Evolutionary conservation across 352 stramenopile species (phyloP).

Genomic region (Pythium apleroticum): DNA sequence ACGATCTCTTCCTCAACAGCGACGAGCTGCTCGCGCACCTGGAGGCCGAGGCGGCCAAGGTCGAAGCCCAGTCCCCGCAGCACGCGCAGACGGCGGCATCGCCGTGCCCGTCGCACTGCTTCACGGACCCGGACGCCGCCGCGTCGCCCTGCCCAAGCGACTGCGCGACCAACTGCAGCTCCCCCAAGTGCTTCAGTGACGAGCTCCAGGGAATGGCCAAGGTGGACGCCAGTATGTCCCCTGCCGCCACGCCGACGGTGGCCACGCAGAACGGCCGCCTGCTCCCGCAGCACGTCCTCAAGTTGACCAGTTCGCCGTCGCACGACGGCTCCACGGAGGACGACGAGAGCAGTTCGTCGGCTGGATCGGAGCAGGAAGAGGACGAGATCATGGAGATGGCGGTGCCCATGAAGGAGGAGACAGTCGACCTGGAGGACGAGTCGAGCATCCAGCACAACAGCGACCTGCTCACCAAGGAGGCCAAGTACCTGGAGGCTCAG

Average conservation of each 20-base stretch:
- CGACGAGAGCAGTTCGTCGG: too few relatives aligned
- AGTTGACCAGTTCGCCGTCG: conserved; percentile 29
- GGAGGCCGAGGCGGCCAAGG: conserved; percentile 30
- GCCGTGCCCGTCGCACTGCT: conserved; percentile 39
- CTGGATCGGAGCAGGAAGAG: too few relatives aligned
- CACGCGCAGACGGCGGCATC: conserved; percentile 22
- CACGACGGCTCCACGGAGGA: conserved; percentile 38
- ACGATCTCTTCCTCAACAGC: conserved; percentile 51
- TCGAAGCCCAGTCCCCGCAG: conserved; percentile 11
- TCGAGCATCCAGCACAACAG: conserved; percentile 42
- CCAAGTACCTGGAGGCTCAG: conserved; percentile 69
- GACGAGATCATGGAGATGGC: conserved; percentile 28
- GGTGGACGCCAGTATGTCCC: conserved; percentile 37
- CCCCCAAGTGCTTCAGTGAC: conserved; percentile 29
- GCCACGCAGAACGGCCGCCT: conserved; percentile 3
- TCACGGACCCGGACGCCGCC: conserved; percentile 49
- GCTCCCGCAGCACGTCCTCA: conserved; percentile 19
- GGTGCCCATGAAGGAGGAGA: background rate
- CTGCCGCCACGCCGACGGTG: conserved; percentile 32
- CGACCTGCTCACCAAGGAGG: conserved; percentile 65
- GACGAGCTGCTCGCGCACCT: conserved; percentile 60
- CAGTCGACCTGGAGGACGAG: conserved; percentile 20
- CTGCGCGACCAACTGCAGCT: conserved; percentile 17
- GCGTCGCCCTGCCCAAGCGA: conserved; percentile 43
- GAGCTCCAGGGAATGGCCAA: conserved; percentile 34